phyloP scores from a whole-genome alignment of 176 grass and related monocot genomes.

The Bonia amplexicaulis region DNA sequence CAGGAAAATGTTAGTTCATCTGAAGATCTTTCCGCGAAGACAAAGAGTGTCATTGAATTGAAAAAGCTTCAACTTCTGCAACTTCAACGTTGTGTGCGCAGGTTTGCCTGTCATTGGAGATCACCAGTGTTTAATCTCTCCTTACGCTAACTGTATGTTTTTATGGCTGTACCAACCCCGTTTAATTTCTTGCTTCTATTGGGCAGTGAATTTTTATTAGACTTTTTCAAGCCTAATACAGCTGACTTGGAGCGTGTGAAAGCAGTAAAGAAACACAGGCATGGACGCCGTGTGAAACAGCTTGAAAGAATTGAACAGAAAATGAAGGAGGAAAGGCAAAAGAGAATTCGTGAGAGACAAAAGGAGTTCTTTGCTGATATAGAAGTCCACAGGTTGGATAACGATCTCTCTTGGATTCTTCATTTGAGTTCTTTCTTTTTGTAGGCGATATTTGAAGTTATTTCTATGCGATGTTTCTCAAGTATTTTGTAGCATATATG shows the following conservation, averaged over 20 bases:
- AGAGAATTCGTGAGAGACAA: conserved; percentile 90
- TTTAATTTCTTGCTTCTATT: conserved; percentile 37
- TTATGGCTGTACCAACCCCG: neutral
- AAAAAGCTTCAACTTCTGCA: conserved; percentile 99
- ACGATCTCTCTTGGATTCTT: neutral
- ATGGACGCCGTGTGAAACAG: conserved; percentile 90
- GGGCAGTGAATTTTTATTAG: conserved; percentile 87
- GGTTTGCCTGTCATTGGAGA: conserved; percentile 42
- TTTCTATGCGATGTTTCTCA: neutral
- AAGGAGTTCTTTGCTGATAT: conserved; percentile 97
- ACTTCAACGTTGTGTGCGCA: conserved; percentile 79
- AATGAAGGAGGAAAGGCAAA: conserved; percentile 99
- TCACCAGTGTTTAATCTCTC: neutral
- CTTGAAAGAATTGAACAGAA: conserved; percentile 99
- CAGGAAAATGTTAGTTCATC: conserved; percentile 93
- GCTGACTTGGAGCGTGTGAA: conserved; percentile 79
- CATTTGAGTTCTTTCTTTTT: neutral
- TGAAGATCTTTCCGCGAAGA: conserved; percentile 87
- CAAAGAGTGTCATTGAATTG: conserved; percentile 94
- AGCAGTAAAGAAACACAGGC: conserved; percentile 80
- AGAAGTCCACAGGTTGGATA: conserved; percentile 77
- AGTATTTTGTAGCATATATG: conserved; percentile 10
- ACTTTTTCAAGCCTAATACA: conserved; percentile 87
- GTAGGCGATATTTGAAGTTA: conserved; percentile 11
- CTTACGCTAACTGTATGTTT: neutral